Conservation (phyloP, 306 rosid species). For the Acacia melanoxylon region DNA sequence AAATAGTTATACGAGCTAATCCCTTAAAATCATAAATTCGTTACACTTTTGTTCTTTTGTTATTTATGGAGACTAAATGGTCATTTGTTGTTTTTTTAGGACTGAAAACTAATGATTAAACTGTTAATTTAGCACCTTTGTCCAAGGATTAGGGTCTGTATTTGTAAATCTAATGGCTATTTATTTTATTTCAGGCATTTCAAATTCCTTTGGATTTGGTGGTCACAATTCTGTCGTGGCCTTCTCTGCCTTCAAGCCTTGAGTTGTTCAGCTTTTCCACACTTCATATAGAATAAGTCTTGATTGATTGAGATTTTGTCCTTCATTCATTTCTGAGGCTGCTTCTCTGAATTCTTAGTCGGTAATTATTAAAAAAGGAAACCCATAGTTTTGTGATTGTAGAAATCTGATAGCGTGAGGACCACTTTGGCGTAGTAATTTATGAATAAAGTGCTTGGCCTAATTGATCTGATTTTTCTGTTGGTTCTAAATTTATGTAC, state of each 20-base stretch:
- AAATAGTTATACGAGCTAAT: background rate
- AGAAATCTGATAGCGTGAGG: slow-evolving; percentile 29
- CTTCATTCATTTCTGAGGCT: slow-evolving; percentile 48
- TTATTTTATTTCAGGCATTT: slow-evolving; percentile 61
- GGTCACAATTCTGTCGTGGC: slow-evolving; percentile 98
- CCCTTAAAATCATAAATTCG: background rate
- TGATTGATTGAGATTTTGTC: slow-evolving; percentile 45
- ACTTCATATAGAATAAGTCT: slow-evolving; percentile 50
- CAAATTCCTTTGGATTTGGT: slow-evolving; percentile 97
- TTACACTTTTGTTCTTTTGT: background rate
- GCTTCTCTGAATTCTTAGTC: slow-evolving; percentile 33
- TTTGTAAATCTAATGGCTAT: slow-evolving; percentile 21
- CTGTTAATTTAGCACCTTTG: background rate
- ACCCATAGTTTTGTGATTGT: slow-evolving; percentile 20
- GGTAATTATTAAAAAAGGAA: background rate
- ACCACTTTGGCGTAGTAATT: slow-evolving; percentile 28
- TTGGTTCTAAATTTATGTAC: slow-evolving; percentile 23
- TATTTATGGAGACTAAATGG: background rate
- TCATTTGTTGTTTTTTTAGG: background rate
- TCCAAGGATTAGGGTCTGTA: background rate
- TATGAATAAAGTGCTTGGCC: slow-evolving; percentile 21
- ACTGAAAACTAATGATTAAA: background rate
- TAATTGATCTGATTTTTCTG: background rate
- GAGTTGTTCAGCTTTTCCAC: slow-evolving; percentile 44
- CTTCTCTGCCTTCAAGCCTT: slow-evolving; percentile 88